These are phyloP conservation scores for Zoysia matrella DNA, from an alignment of 202 grass and related monocot species.

Conservation along the genomic window DNA sequence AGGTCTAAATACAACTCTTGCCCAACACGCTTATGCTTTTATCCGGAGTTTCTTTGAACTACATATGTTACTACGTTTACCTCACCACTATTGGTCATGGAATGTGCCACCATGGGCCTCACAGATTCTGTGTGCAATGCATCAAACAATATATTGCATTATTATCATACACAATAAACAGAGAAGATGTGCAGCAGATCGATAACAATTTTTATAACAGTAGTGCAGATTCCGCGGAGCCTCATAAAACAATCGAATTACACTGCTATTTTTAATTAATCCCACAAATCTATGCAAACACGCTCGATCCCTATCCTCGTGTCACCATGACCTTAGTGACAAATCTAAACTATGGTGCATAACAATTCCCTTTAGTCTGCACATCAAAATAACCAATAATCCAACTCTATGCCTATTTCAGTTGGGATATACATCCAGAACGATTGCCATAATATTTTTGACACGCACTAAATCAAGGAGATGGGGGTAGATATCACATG, in stretches of 20 bases:
- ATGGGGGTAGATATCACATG: neutral
- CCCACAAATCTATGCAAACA: slow-evolving; percentile 36
- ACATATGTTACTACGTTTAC: no score
- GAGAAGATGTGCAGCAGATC: neutral
- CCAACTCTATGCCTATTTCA: slow-evolving; percentile 44
- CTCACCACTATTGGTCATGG: no score
- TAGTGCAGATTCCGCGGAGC: neutral
- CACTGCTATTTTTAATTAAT: slow-evolving; percentile 35
- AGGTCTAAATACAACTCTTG: no score
- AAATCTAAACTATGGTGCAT: slow-evolving; percentile 30
- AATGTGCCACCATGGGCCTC: no score
- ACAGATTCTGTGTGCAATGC: no score
- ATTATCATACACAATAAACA: no score
- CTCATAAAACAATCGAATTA: slow-evolving; percentile 30
- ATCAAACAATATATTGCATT: no score
- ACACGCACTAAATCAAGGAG: slow-evolving; percentile 5
- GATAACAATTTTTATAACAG: neutral
- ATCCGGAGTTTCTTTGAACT: no score
- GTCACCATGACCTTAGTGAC: slow-evolving; percentile 24
- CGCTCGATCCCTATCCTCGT: slow-evolving; percentile 1
- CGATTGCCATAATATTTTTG: slow-evolving; percentile 30
- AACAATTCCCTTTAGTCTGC: neutral
- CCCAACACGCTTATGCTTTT: no score
- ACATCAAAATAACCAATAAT: slow-evolving; percentile 39
- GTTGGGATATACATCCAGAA: slow-evolving; percentile 53